These are phyloP conservation scores for Rhizopogon rudus DNA, from an alignment of 768 basidiomycete species.

Conservation along the genomic window DNA sequence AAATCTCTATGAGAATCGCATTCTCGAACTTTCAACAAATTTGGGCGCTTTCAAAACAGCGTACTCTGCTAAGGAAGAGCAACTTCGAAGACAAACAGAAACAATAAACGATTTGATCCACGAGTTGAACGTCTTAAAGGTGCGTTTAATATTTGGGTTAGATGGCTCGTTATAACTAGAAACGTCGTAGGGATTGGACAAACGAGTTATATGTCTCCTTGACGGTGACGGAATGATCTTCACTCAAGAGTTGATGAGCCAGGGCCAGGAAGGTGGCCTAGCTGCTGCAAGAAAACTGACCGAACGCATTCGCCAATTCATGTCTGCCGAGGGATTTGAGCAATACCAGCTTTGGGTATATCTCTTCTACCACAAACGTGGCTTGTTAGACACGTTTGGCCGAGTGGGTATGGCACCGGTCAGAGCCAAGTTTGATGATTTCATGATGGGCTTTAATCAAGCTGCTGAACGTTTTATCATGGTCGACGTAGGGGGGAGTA, in stretches of 20 bases:
- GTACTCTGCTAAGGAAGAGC: constrained; percentile 17
- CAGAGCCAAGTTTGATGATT: constrained; percentile 52
- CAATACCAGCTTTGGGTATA: constrained; percentile 53
- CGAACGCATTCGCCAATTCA: constrained; percentile 21
- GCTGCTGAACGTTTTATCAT: constrained; percentile 62
- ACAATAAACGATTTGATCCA: constrained; percentile 10
- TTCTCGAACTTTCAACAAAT: constrained; percentile 20
- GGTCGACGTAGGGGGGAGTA: constrained; percentile 64
- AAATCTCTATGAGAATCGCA: constrained; percentile 11
- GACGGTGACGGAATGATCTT: constrained; percentile 68
- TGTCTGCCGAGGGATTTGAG: constrained; percentile 18
- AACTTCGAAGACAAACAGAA: constrained; percentile 12
- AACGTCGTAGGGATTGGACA: constrained; percentile 22
- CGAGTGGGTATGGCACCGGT: constrained; percentile 28
- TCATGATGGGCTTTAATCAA: constrained; percentile 66
- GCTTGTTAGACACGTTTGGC: constrained; percentile 47
- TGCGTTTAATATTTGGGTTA: constrained; percentile 2
- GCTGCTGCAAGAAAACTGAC: constrained; percentile 46
- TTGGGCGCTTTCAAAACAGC: constrained; percentile 21
- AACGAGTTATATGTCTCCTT: constrained; percentile 42
- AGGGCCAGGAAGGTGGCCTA: constrained; percentile 55
- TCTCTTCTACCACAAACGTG: constrained; percentile 60
- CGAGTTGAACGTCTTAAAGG: constrained; percentile 25
- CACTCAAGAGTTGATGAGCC: constrained; percentile 42
- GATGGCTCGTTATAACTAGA: neutral